Conservation (phyloP, 2,329 filamentous ascomycete species). For the Scedosporium boydii region DNA sequence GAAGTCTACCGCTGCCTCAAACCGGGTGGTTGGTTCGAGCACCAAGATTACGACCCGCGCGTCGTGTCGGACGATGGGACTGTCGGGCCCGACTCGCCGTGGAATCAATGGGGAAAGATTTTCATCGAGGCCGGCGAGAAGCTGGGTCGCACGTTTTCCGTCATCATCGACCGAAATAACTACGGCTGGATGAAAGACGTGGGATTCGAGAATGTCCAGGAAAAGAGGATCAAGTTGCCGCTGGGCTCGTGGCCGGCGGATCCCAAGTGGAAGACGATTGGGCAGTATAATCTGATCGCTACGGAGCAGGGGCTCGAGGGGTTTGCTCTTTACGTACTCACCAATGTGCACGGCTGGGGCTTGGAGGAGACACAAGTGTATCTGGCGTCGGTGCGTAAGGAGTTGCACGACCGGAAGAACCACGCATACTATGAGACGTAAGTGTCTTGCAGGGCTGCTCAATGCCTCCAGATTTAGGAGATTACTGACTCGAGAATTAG, state of each 20-base stretch:
- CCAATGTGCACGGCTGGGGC: not conserved
- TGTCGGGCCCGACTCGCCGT: slow-evolving; percentile 9
- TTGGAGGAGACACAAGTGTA: slow-evolving; percentile 22
- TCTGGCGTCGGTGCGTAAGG: slow-evolving; percentile 19
- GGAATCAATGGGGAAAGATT: not conserved
- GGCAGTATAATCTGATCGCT: not conserved
- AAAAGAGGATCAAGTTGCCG: slow-evolving; percentile 21
- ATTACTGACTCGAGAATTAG: not conserved
- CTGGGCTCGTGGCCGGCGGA: slow-evolving; percentile 40
- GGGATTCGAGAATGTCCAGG: not conserved
- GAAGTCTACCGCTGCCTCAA: slow-evolving; percentile 41
- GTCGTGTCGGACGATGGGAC: slow-evolving; percentile 19
- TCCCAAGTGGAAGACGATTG: slow-evolving; percentile 29
- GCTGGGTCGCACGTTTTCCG: not conserved
- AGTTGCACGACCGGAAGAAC: slow-evolving; percentile 21
- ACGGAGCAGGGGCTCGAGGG: not conserved
- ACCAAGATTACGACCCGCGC: slow-evolving; percentile 24
- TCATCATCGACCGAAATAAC: not conserved
- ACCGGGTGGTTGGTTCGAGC: slow-evolving; percentile 22
- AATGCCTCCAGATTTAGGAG: not conserved
- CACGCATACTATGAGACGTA: slow-evolving; percentile 18
- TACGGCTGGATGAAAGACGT: not conserved
- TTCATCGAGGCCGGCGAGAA: not conserved
- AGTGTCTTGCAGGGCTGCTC: not conserved
- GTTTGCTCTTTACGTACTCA: not conserved